Conservation (phyloP, 345 rosid genomes). For the Boechera divaricarpa region DNA sequence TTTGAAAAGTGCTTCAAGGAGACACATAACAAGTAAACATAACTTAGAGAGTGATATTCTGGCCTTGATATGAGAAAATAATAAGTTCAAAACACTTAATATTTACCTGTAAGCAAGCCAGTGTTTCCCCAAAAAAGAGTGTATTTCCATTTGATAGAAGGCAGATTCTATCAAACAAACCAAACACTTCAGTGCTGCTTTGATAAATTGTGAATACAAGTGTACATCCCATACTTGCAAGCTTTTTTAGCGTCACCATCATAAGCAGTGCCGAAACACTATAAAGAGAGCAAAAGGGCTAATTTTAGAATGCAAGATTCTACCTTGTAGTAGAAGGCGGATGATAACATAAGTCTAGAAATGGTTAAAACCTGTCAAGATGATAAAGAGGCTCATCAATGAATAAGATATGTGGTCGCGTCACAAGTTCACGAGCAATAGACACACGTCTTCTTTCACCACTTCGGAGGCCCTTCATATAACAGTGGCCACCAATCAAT, state of each 20-base stretch:
- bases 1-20: constrained; percentile 89
- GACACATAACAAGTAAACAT: constrained; percentile 3
- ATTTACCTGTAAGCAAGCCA: constrained; percentile 95
- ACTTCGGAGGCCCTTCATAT: constrained; percentile 85
- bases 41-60: constrained; percentile 2
- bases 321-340: not conserved
- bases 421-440: constrained; percentile 98
- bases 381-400: constrained; percentile 99
- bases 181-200: constrained; percentile 99
- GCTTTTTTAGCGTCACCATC: constrained; percentile 99
- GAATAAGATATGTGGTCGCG: constrained; percentile 89
- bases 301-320: constrained; percentile 7
- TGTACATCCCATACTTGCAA: constrained; percentile 96
- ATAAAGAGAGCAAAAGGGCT: not conserved
- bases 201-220: constrained; percentile 87
- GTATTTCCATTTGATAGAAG: constrained; percentile 98
- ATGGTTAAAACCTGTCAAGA: constrained; percentile 71
- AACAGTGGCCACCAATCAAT: constrained; percentile 95
- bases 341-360: constrained; percentile 14
- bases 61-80: not conserved
- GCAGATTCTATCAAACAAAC: constrained; percentile 97
- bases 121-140: constrained; percentile 94
- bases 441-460: constrained; percentile 98
- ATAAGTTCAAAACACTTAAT: not conserved
- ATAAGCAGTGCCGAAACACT: constrained; percentile 98